Evolutionary conservation across 441 rosid genomes (phyloP), one percentile per base, ranked within the genome.

Genomic region (Lepidium campestre): DNA sequence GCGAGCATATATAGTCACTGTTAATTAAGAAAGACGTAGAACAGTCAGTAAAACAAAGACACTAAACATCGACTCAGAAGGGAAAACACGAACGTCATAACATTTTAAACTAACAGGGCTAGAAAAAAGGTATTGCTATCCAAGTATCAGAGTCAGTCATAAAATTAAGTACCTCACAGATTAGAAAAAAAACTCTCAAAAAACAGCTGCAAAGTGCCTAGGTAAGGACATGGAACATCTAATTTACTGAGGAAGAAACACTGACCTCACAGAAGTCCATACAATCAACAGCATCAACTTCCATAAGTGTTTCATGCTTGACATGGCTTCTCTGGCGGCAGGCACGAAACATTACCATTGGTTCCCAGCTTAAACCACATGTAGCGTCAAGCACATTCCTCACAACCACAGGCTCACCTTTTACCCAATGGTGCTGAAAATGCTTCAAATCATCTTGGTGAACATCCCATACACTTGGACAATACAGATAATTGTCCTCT

Each of bases 351-450:
- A 89, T 86, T 65, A 92, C 96, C 86, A 80, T 72, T 57, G 98
- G 98, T 61, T 90, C 98, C 98, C 98, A 90, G 78, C 98, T 92
- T 72, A 92, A 78, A 4, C 96, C 97, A 78, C 79, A 65, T 25
- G 83, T 77, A 71, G 77, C 84, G 65, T 88, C 87, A 69, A 90
- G 93, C 47, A 83, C 96, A 77, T 86, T 77, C 41, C 83, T 81
- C 55, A 90, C 93, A 67, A 92, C 45, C 60, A 90, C 91, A 53
- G 97, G 98, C 82, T 92, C 86, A 4, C 90, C 93, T 67, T 73
- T 90, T 62, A 66, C 78, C 98, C 98, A 92, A 10, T 92, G 98
- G 60, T 42, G 73, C 75, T 83, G 97, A 74, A 92, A 92, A 81
- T 90, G 97, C 66, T 80, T 70, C 70, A 86, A 22, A 67, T 84